Base-by-base conservation (phyloP, 805 yeast genomes). In the Kregervanrija delftensis region DNA sequence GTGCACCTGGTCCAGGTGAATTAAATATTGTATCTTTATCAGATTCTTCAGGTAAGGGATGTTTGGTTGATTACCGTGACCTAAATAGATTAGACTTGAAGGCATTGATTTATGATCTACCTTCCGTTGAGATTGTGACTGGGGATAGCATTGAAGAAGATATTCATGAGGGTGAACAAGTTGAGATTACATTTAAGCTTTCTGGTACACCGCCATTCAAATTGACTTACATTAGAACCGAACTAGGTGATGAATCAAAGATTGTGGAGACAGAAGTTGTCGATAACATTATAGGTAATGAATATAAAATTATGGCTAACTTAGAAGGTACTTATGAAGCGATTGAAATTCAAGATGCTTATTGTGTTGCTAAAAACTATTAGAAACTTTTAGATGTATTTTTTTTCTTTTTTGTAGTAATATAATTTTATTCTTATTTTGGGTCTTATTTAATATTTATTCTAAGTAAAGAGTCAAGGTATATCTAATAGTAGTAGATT, bases 251-350 rank as follows among this genome's bases (percentile, higher is more conserved):
- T 22, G 56, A 51, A 33, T 65, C 65, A 42, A 68, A 66, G 36
- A 60, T 71, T 11, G 70, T 74, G 11, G 75, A 79, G 55, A 66
- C 75, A 55, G 62, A 79, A 49, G 79, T 81, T 11, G 76, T 87
- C 33, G 86, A 83, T 44, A 74, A 83, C 50, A 86, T 93, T 37
- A 68, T 76, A 65, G 83, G 76, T 2, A 67, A 79, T 56, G 86
- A 81, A 54, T 80, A 87, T 59, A 73, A 79, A 43, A 82, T 86
- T 8, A 68, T 73, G 57, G 91, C 96, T 2, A 84, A 86, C 53
- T 67, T 87, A 51, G 96, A 90, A 61, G 99, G 99, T 39, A 83
- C 87, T 3, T 93, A 93, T 59, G 96, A 90, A 63, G 97, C 97
- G 5, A 76, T 88, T 37, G 89, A 83, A 58, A 79, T 93, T n/a